Evolutionary conservation across 306 rosid genomes (phyloP), one percentile per base, ranked within the genome.

Genomic region (Prunus campanulata): DNA sequence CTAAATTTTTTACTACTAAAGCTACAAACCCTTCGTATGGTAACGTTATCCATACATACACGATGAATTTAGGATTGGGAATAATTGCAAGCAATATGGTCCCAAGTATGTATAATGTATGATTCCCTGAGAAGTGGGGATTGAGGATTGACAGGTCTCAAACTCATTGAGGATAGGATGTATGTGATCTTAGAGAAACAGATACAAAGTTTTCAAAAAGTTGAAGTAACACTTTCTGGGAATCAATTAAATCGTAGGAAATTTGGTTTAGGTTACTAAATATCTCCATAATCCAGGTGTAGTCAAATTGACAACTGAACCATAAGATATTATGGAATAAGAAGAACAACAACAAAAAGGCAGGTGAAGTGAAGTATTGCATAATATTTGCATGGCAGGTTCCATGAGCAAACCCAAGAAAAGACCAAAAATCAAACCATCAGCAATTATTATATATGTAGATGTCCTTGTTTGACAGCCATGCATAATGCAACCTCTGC

Each of bases 401-500:
- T 29, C 29, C 19, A 29, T 54, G 49, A 51, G 35, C 74, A 30
- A 68, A 68, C 12, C 59, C 15, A 11, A 7, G 65, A 70, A 60
- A 50, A 0, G 55, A 35, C 70, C 42, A 44, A 44, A 67, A 67
- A 20, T 19, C 1, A 57, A 8, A 20, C 8, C 3, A 3, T 9
- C 20, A 52, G 18, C 3, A 18, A 52, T 56, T 29, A 70, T 57
- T 29, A 63, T 57, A 54, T 55, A 35, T 54, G 51, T 32, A 32
- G 20, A 60, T 71, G 57, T 80, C 67, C 15, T 7, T 20, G 67
- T 25, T 54, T 75, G 70, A 46, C 76, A 61, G 66, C 54, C 63
- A 24, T 70, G 5, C n/a, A 18, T 24, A 39, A 29, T n/a, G 47
- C 19, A 29, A 15, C 8, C 55, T 35, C 61, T 32, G 79, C 25